Percentiles rank a stretch among this genome's conserved stretches.
These are phyloP conservation scores for Coprinellus micaceus DNA, from an alignment of 768 basidiomycete species.

Conservation along the genomic window DNA sequence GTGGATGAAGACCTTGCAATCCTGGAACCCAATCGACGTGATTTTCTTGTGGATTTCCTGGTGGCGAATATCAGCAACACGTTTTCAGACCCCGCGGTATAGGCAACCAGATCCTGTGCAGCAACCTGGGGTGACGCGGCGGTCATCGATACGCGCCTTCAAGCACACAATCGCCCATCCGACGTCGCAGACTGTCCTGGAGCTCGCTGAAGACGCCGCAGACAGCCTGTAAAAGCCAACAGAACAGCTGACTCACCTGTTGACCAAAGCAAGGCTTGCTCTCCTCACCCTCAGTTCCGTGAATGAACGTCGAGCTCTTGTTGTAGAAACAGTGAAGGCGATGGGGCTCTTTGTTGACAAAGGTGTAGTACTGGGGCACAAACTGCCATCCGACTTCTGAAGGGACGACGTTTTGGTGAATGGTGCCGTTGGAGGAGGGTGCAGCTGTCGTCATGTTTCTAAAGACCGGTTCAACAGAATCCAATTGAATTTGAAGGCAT, in stretches of 20 bases:
- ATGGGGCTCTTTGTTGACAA: constrained; percentile 95
- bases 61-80: constrained; percentile 10
- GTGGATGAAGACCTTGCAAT: constrained; percentile 99
- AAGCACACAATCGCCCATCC: not conserved
- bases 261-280: constrained; percentile 86
- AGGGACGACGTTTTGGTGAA: constrained; percentile 70
- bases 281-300: constrained; percentile 97
- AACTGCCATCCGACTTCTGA: constrained; percentile 99
- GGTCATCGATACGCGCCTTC: constrained; percentile 1
- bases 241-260: constrained; percentile 54
- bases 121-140: not conserved
- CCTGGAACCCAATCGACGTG: constrained; percentile 86
- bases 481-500: not conserved
- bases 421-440: constrained; percentile 35
- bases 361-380: constrained; percentile 98
- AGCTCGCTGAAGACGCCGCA: constrained; percentile 2
- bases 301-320: constrained; percentile 95
- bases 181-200: not conserved
- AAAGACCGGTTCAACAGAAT: not conserved
- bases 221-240: constrained; percentile 3
- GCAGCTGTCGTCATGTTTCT: constrained; percentile 36
- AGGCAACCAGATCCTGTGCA: not conserved
- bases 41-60: constrained; percentile 98
- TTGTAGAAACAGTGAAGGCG: constrained; percentile 99
- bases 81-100: not conserved